Evolutionary conservation across 208 protist species (phyloP), one percentile per base, ranked within the genome.

Genomic region (Trypanosoma theileri): DNA sequence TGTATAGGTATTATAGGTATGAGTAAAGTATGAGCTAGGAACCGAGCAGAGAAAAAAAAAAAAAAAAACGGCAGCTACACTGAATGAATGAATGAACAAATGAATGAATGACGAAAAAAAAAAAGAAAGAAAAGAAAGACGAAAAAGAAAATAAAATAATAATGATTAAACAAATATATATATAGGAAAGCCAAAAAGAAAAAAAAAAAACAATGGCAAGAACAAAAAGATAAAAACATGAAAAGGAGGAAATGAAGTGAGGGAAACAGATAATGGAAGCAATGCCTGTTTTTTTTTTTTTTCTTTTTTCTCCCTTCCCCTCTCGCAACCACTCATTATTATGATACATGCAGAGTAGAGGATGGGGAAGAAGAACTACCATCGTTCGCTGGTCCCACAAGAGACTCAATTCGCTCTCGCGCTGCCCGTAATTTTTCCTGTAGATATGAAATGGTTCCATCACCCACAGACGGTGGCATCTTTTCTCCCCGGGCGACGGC

Each of bases 301-400:
- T 35, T 35, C 1, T 35, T 6, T 6, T 35, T 35, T 6, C 28
- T n/a, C n/a, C n/a, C n/a, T n/a, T n/a, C n/a, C n/a, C n/a, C n/a
- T n/a, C n/a, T n/a, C n/a, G n/a, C n/a, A n/a, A n/a, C 28, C 28
- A 35, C 28, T 6, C 1, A 6, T 6, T 6, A 35, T 6, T 35
- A 35, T 6, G 28, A 69, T 52, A 68, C 55, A 64, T 16, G 55
- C 54, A 55, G 54, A 81, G 70, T 56, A 69, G 71, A 62, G 69
- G 51, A 69, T 14, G 31, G 28, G 50, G 40, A 42, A 46, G n/a
- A 40, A 45, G 51, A 65, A 65, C 11, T 13, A 41, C 8, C n/a
- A 60, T 1, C 1, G 28, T 35, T 35, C 28, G 28, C 28, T 7
- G 45, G 22, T 4, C 66, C 46, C 4, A 71, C 31, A 21, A 80